Conservation (phyloP, 2,329 filamentous ascomycete genomes). For the Alternaria sp. region DNA sequence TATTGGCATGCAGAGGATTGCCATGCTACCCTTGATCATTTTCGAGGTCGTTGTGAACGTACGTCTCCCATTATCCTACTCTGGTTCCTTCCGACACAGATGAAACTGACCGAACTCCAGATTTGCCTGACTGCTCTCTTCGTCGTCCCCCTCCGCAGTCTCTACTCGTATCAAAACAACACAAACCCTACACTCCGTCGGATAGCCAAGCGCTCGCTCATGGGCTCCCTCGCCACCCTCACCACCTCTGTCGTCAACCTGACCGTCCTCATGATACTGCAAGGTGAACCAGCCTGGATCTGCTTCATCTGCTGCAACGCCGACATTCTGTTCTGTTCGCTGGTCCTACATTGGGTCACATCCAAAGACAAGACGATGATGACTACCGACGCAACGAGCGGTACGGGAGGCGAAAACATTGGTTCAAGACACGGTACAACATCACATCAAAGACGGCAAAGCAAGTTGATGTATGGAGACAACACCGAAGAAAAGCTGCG, state of each 20-base stretch:
- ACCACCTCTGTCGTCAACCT: conserved; percentile 66
- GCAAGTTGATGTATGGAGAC: background rate
- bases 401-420: background rate
- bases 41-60: conserved; percentile 68
- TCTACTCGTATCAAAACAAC: conserved; percentile 62
- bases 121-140: conserved; percentile 69
- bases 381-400: background rate
- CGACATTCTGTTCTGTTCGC: conserved; percentile 43
- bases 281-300: conserved; percentile 69
- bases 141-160: conserved; percentile 63
- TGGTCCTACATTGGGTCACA: conserved; percentile 68
- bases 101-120: conserved; percentile 26
- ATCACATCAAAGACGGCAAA: background rate
- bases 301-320: conserved; percentile 61
- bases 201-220: conserved; percentile 64
- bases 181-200: conserved; percentile 55
- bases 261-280: conserved; percentile 62
- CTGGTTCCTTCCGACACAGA: background rate
- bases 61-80: conserved; percentile 6
- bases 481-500: background rate
- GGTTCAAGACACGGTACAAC: background rate
- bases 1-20: conserved; percentile 65
- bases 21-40: conserved; percentile 66
- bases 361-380: conserved; percentile 25
- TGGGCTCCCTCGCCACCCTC: conserved; percentile 64